phyloP scores from a whole-genome alignment of 2,329 filamentous ascomycete species.

The Alternaria sp. region DNA sequence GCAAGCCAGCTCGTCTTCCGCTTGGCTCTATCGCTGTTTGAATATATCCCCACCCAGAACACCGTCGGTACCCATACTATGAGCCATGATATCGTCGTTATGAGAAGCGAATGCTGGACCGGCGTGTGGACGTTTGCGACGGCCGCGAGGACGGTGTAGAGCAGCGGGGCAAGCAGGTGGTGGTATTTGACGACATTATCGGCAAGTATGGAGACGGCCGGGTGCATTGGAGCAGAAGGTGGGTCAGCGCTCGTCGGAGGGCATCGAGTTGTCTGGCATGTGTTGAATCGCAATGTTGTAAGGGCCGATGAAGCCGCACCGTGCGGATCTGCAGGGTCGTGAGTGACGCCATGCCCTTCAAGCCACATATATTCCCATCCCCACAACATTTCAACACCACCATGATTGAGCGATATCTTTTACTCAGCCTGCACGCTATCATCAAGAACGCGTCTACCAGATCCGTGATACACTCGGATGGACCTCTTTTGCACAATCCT shows the following conservation, averaged over 20 bases:
- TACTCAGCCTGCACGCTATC: neutral
- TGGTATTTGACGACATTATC: slow-evolving; percentile 46
- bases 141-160: slow-evolving; percentile 48
- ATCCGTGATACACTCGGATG: neutral
- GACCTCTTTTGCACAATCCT: neutral
- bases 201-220: slow-evolving; percentile 40
- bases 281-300: slow-evolving; percentile 12
- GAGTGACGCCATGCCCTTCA: slow-evolving; percentile 20
- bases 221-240: slow-evolving; percentile 49
- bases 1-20: slow-evolving; percentile 51
- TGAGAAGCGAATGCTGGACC: slow-evolving; percentile 54
- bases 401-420: neutral
- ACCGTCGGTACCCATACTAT: slow-evolving; percentile 49
- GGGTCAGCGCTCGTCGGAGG: slow-evolving; percentile 44
- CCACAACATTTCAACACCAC: neutral
- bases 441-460: neutral
- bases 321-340: slow-evolving; percentile 20
- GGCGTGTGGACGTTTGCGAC: slow-evolving; percentile 48
- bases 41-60: slow-evolving; percentile 44
- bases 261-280: slow-evolving; percentile 39
- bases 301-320: slow-evolving; percentile 6
- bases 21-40: slow-evolving; percentile 34
- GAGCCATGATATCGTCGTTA: slow-evolving; percentile 55
- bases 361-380: neutral
- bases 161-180: slow-evolving; percentile 44